Base-by-base conservation (phyloP, 176 grass and related monocot genomes). In the Echinochloa phyllopogon region DNA sequence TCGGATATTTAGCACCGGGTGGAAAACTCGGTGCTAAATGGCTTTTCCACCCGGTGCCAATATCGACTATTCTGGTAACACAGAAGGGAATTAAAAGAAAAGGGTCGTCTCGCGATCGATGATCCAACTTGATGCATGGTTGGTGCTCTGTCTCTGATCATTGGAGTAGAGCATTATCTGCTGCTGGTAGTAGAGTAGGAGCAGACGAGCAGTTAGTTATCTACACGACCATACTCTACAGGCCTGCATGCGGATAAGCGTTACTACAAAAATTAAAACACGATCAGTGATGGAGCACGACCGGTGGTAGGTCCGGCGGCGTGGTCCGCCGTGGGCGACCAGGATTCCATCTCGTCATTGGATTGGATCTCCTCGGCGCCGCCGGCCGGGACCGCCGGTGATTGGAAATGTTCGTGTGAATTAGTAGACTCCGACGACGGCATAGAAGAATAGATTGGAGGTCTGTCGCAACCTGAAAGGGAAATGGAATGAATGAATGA, bases 71-170 rank as follows among this genome's bases (percentile, higher is more conserved):
- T n/a, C n/a, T n/a, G n/a, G n/a, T n/a, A n/a, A 33, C 29, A 33
- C 29, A 33, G 1, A 33, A 33, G 29, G 2, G 29, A 33, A 33
- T 33, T 33, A 33, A 33, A 33, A 33, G 29, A n/a, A n/a, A n/a
- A n/a, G n/a, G n/a, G n/a, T n/a, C n/a, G n/a, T n/a, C n/a, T n/a
- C n/a, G n/a, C n/a, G n/a, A n/a, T n/a, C n/a, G n/a, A n/a, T n/a
- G n/a, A n/a, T n/a, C n/a, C n/a, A n/a, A n/a, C n/a, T n/a, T n/a
- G n/a, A n/a, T n/a, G 29, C 29, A 33, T 33, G 29, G 29, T 33
- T 33, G 29, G 29, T 64, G 74, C 17, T 62, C 33, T 1, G 55
- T 59, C 55, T 70, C 72, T 23, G 64, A 63, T 88, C 9, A 49
- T 59, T 69, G 59, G 38, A 45, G 24, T 63, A 48, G 6, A 48